Evolutionary conservation across 2,329 filamentous ascomycete genomes (phyloP), one percentile per base, ranked within the genome.

Genomic region (Pseudogymnoascus sp.): DNA sequence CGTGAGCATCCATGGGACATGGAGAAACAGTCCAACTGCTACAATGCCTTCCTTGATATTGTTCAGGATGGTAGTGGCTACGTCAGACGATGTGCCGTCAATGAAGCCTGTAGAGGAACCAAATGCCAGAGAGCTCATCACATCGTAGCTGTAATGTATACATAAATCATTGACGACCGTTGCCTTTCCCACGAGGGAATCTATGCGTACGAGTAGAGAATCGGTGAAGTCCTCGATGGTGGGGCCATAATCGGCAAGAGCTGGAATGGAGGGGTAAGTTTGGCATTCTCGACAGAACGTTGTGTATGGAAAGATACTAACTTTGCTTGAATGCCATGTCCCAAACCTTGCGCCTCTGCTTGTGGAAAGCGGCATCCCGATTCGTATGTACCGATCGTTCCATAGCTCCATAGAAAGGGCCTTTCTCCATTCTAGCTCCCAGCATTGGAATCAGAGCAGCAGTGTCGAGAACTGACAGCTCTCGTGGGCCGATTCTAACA

Each of bases 121-220:
- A 59, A 71, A 70, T 1, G 65, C 68, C 28, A 71, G 62, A 16
- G 70, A 68, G n/a, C 68, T 68, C 65, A 71, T 70, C 5, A 70
- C 64, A 60, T 71, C 70, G 59, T 71, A 71, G 5, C 62, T 45
- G 49, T 65, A 70, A 38, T 63, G 67, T 21, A 68, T 66, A 45
- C 69, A 69, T 67, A 67, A 70, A 14, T 61, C 18, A 49, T 62
- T 65, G 1, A 61, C 67, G 60, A 69, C 64, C 4, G 69, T 18
- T 5, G 68, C 25, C 33, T 66, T 66, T 2, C 68, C 69, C 3
- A 59, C 14, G 21, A 60, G 63, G 3, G 61, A 43, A 33, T 33
- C 40, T 4, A 70, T 23, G 18, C 66, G 63, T 1, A 62, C 23
- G 5, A 68, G 35, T 12, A 71, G 62, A 3, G 63, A 62, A 18